A percentile compares a stretch with the other conserved stretches of the same genome.
Conservation (phyloP, 2,329 filamentous ascomycete genomes). For the Elsinoe ampelina region DNA sequence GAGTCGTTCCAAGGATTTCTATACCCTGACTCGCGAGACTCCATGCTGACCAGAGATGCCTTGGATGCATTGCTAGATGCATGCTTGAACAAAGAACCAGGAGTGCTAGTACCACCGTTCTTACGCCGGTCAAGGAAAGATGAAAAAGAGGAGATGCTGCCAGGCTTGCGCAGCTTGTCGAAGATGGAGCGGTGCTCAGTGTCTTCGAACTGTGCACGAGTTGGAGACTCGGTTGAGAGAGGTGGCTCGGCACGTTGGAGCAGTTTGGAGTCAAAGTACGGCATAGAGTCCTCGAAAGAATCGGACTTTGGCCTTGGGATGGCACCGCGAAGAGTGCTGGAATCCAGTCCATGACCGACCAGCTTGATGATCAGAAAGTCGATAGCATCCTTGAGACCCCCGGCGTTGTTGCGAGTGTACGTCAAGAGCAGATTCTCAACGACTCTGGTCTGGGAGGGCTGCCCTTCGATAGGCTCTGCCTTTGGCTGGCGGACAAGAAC, state of each 20-base stretch:
- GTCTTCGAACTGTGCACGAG: slow-evolving; percentile 73
- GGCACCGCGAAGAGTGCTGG: slow-evolving; percentile 79
- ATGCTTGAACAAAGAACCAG: slow-evolving; percentile 74
- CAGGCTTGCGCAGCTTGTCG: slow-evolving; percentile 86
- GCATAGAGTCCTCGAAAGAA: slow-evolving; percentile 93
- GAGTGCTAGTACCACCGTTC: slow-evolving; percentile 71
- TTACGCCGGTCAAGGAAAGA: slow-evolving; percentile 95
- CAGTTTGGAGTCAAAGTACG: slow-evolving; percentile 94
- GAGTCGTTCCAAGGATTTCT: slow-evolving; percentile 93
- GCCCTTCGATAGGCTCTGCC: slow-evolving; percentile 32
- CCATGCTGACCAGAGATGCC: slow-evolving; percentile 89
- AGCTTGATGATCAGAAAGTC: slow-evolving; percentile 84
- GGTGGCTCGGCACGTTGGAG: slow-evolving; percentile 82
- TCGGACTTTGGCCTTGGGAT: slow-evolving; percentile 98
- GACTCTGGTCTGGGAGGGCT: slow-evolving; percentile 33
- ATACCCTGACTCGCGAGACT: slow-evolving; percentile 89
- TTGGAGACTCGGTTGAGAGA: slow-evolving; percentile 73
- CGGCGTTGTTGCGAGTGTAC: slow-evolving; percentile 95
- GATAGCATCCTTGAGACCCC: slow-evolving; percentile 88
- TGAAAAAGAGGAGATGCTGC: slow-evolving; percentile 86
- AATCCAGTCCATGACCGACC: slow-evolving; percentile 80
- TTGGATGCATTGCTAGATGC: slow-evolving; percentile 85
- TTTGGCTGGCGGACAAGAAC: slow-evolving; percentile 56
- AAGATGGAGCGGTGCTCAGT: slow-evolving; percentile 80
- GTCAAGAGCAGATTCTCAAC: slow-evolving; percentile 41